Conservation (phyloP, 2,329 filamentous ascomycete species). For the Sporothrix humicola region DNA sequence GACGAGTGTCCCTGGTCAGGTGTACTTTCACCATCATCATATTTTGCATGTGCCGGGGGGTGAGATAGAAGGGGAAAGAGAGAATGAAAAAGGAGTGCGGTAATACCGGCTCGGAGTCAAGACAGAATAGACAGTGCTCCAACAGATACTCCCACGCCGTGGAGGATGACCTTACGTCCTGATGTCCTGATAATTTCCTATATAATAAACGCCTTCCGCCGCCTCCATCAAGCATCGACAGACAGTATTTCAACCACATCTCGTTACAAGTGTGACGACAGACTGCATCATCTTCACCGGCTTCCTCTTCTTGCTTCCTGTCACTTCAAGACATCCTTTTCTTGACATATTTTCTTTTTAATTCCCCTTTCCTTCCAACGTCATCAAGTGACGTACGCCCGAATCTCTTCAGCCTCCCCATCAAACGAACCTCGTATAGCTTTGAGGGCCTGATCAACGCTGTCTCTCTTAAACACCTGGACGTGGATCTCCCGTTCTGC, state of each 20-base stretch:
- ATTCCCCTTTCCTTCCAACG: not conserved
- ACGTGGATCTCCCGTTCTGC: slow-evolving; percentile 4
- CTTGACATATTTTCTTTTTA: not conserved
- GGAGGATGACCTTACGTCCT: not conserved
- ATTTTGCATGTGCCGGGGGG: not conserved
- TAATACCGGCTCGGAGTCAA: not conserved
- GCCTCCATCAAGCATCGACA: slow-evolving; percentile 8
- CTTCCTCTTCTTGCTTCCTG: not conserved
- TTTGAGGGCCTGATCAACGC: not conserved
- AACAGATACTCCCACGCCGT: not conserved
- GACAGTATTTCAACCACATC: not conserved
- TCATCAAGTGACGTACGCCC: slow-evolving; percentile 10
- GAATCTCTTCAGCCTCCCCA: slow-evolving; percentile 1
- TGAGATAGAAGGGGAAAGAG: too few species aligned
- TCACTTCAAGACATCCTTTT: not conserved
- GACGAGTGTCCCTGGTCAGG: not conserved
- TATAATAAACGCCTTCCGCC: not conserved
- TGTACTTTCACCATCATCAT: not conserved
- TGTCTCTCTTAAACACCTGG: slow-evolving; percentile 2
- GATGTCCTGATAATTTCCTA: not conserved
- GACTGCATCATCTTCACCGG: not conserved
- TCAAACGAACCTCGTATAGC: not conserved
- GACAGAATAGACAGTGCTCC: not conserved
- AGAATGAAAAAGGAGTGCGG: not conserved
- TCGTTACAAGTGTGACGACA: slow-evolving; percentile 18